Evolutionary conservation across 2,329 filamentous ascomycete genomes (phyloP).

Genomic region (Hymenoscyphus occultus): DNA sequence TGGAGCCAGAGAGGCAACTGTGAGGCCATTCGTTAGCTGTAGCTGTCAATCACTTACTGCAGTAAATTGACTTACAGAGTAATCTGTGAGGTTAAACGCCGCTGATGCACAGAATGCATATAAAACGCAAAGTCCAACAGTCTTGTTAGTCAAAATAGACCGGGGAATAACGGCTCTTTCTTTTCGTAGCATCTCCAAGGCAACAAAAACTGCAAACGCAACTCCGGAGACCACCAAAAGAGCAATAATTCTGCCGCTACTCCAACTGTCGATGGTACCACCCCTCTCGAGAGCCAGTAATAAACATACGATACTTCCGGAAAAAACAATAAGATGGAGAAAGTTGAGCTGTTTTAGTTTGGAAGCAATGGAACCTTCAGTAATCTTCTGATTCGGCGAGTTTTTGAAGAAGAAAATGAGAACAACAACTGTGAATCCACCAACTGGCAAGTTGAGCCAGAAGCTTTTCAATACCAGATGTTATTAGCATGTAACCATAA

Average conservation of each 20-base stretch:
- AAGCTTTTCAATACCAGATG: no score
- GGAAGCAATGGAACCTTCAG: neutral
- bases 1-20: slow-evolving; percentile 24
- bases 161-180: neutral
- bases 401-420: no score
- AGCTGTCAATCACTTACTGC: no score
- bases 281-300: slow-evolving; percentile 46
- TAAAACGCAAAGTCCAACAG: neutral
- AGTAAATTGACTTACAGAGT: slow-evolving; percentile 5
- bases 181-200: neutral
- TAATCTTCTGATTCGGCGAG: neutral
- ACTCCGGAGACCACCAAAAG: neutral
- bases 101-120: slow-evolving; percentile 19
- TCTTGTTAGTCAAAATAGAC: neutral
- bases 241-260: neutral
- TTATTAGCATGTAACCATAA: no score
- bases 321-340: slow-evolving; percentile 41
- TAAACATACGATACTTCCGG: slow-evolving; percentile 39
- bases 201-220: neutral
- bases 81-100: slow-evolving; percentile 34
- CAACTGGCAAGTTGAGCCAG: no score
- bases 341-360: slow-evolving; percentile 39
- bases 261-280: slow-evolving; percentile 33
- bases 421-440: no score
- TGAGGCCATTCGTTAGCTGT: no score